Percentiles rank a stretch among this genome's conserved stretches.
These are phyloP conservation scores for Acanthamoeba polyphaga DNA, from an alignment of 208 protist species.

Conservation along the genomic window DNA sequence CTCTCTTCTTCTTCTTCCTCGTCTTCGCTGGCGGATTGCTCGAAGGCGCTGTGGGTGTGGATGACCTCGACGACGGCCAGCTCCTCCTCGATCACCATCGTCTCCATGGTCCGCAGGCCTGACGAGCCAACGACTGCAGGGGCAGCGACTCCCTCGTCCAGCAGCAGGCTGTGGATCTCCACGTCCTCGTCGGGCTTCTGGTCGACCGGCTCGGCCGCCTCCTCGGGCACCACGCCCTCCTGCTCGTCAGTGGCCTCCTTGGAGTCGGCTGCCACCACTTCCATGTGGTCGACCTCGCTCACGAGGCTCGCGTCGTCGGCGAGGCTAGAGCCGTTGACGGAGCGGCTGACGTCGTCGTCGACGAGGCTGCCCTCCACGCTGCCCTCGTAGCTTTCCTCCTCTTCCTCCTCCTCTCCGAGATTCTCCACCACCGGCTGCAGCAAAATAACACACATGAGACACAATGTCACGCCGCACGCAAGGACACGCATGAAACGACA, in stretches of 20 bases:
- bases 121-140: background rate
- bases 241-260: background rate
- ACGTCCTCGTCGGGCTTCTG: constrained; percentile 9
- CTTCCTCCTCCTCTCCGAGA: background rate
- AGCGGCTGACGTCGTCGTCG: background rate
- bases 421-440: background rate
- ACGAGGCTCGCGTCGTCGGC: background rate
- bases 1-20: background rate
- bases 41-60: background rate
- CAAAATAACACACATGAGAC: background rate
- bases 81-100: constrained; percentile 42
- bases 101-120: background rate
- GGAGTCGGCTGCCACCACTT: background rate
- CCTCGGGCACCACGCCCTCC: background rate
- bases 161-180: constrained; percentile 60
- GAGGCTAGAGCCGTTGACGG: background rate
- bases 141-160: background rate
- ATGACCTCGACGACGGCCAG: background rate
- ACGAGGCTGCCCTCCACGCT: background rate
- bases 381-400: background rate
- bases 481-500: background rate
- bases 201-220: background rate
- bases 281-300: background rate
- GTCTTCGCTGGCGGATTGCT: background rate
- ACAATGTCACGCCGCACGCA: background rate